Conservation (phyloP, 305 asterid species). For the Fraxinus ornus region DNA sequence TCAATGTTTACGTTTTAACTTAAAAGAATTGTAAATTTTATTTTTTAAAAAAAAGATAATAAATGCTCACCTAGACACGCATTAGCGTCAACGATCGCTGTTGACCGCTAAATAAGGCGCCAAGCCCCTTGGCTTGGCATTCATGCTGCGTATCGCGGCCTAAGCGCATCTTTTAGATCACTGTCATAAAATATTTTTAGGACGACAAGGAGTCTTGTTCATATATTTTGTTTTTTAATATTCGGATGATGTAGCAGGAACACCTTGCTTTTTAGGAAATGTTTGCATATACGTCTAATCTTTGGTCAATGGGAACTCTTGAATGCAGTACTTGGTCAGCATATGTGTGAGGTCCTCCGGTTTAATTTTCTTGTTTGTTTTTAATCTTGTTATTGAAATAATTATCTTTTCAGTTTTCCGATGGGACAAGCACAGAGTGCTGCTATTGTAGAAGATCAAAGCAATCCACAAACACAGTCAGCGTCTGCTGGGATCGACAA, state of each 20-base stretch:
- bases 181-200: background rate
- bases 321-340: background rate
- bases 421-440: conserved; percentile 79
- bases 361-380: background rate
- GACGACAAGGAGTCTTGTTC: background rate
- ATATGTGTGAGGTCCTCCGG: background rate
- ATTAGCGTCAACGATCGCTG: too few species aligned
- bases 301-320: background rate
- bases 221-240: background rate
- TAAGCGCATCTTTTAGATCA: too few species aligned
- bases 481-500: conserved; percentile 24
- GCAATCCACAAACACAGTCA: conserved; percentile 26
- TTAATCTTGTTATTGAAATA: background rate
- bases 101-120: too few species aligned
- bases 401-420: conserved; percentile 9
- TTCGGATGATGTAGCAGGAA: background rate
- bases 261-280: background rate
- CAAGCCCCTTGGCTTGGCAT: too few species aligned
- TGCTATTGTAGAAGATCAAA: conserved; percentile 31
- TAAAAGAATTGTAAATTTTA: too few species aligned
- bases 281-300: background rate
- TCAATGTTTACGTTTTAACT: too few species aligned
- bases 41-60: too few species aligned
- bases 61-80: too few species aligned
- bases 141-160: too few species aligned